Evolutionary conservation across 495 filamentous ascomycete genomes (phyloP).

Genomic region (Annulohypoxylon moriforme): DNA sequence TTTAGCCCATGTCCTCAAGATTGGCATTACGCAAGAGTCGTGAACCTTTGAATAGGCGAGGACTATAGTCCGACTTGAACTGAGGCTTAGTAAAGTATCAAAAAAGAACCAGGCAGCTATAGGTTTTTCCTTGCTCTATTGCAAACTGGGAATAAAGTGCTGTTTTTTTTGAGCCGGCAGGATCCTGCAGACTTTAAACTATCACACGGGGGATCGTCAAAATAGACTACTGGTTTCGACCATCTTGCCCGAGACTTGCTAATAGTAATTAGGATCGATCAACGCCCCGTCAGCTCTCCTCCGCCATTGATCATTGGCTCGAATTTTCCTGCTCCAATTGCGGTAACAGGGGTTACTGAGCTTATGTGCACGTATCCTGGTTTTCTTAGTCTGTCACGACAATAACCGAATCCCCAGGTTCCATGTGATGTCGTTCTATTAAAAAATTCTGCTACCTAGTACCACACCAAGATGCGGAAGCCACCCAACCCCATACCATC

Average conservation of each 20-base stretch:
- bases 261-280: slow-evolving; percentile 20
- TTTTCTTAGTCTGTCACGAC: slow-evolving; percentile 1
- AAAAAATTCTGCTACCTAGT: slow-evolving; percentile 35
- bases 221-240: slow-evolving; percentile 4
- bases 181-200: slow-evolving; percentile 23
- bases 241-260: neutral
- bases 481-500: slow-evolving; percentile 14
- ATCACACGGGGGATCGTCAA: slow-evolving; percentile 3
- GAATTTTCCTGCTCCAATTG: slow-evolving; percentile 6
- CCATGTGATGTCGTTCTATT: slow-evolving; percentile 17
- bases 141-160: slow-evolving; percentile 2
- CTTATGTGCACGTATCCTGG: slow-evolving; percentile 11
- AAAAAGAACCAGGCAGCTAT: neutral
- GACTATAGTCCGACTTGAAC: neutral
- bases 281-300: neutral
- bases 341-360: neutral
- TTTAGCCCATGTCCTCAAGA: neutral
- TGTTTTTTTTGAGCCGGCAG: neutral
- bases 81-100: slow-evolving; percentile 17
- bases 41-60: neutral
- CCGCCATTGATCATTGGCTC: slow-evolving; percentile 13
- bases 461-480: slow-evolving; percentile 15
- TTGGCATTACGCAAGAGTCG: neutral
- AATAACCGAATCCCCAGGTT: slow-evolving; percentile 9
- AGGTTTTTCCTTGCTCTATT: neutral